Evolutionary conservation across 805 yeast species (phyloP).

Genomic region (Metschnikowia borealis): DNA sequence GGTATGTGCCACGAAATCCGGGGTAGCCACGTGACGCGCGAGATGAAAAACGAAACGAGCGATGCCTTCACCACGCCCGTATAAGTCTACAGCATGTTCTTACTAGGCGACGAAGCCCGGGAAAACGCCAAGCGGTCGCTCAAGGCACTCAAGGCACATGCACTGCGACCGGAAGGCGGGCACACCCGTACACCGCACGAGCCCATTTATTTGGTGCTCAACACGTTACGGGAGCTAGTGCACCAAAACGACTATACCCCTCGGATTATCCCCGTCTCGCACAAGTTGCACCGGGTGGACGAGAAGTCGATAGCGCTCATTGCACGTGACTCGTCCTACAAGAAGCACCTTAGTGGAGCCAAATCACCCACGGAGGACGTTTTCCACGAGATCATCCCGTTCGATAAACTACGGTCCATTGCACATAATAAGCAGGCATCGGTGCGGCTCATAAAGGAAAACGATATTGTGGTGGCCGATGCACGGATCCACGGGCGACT

Average conservation of each 20-base stretch:
- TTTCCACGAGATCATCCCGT: constrained; percentile 58
- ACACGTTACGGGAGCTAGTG: constrained; percentile 44
- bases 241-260: constrained; percentile 48
- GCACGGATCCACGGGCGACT: constrained; percentile 60
- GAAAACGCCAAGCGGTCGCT: constrained; percentile 17
- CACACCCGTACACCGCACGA: constrained; percentile 7
- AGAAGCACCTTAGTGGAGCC: constrained; percentile 44
- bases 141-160: constrained; percentile 15
- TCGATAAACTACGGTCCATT: constrained; percentile 51
- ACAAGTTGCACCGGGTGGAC: constrained; percentile 46
- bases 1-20: neutral
- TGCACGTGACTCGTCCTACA: constrained; percentile 72
- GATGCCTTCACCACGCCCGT: neutral
- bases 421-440: constrained; percentile 42
- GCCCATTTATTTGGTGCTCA: constrained; percentile 42
- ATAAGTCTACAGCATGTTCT: constrained; percentile 9
- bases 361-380: constrained; percentile 55
- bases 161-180: constrained; percentile 1
- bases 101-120: constrained; percentile 18
- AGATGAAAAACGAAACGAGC: neutral
- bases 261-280: constrained; percentile 54
- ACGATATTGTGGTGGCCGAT: constrained; percentile 67
- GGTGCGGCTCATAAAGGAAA: constrained; percentile 51
- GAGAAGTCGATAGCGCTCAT: constrained; percentile 54
- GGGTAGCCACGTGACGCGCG: constrained; percentile 8